Percentiles rank a stretch among this genome's conserved stretches.
Conservation (phyloP, 2,329 filamentous ascomycete species). For the Arthroderma uncinatum region DNA sequence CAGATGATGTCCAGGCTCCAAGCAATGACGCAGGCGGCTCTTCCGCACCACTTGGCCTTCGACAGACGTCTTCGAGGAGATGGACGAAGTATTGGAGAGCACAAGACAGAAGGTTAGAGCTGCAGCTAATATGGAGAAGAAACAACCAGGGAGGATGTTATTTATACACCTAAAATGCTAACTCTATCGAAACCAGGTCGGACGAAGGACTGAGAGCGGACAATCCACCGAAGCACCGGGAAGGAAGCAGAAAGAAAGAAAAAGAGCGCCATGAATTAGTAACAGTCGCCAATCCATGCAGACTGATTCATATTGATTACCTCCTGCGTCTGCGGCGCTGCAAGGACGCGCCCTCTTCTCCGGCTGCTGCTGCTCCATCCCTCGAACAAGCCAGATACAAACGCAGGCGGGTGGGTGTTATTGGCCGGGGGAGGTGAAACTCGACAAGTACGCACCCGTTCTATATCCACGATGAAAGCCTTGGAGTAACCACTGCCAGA, state of each 20-base stretch:
- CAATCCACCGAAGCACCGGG: neutral
- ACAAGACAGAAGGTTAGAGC: neutral
- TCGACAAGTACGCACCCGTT: neutral
- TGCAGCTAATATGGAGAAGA: neutral
- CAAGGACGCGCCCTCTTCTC: neutral
- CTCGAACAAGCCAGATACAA: neutral
- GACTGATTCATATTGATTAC: slow-evolving; percentile 1
- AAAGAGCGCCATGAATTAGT: neutral
- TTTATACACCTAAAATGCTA: neutral
- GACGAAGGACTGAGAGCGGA: neutral
- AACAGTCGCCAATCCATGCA: slow-evolving; percentile 2
- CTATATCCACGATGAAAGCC: neutral
- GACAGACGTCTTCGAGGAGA: too few relatives aligned
- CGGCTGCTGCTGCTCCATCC: neutral
- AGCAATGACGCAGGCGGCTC: slow-evolving; percentile 5
- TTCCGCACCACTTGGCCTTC: neutral
- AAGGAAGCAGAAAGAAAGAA: neutral
- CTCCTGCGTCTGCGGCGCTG: neutral
- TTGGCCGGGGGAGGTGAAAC: neutral
- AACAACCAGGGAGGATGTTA: neutral
- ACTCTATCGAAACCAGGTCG: neutral
- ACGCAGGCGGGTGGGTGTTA: neutral
- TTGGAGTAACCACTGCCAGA: neutral
- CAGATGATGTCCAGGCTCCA: neutral
- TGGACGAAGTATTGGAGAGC: too few relatives aligned